Evolutionary conservation across 2,329 filamentous ascomycete genomes (phyloP).

Genomic region (Aureobasidium sp.): DNA sequence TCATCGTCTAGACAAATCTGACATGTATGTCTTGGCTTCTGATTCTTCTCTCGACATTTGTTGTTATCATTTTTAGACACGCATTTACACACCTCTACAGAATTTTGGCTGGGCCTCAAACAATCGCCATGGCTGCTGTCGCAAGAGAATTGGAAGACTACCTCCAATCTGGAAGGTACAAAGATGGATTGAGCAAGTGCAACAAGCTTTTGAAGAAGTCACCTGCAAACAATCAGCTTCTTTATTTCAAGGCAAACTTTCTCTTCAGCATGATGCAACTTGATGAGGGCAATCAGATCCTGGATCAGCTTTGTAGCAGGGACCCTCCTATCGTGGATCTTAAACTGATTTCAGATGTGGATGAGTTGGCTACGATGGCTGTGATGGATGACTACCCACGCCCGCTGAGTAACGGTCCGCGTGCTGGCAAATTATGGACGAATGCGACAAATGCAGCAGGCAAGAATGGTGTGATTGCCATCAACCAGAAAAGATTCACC

Average conservation of each 20-base stretch:
- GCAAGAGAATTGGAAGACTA: conserved; percentile 6
- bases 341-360: conserved; percentile 15
- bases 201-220: conserved; percentile 23
- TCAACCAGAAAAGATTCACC: conserved; percentile 21
- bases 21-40: conserved; percentile 8
- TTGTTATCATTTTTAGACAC: not conserved
- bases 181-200: conserved; percentile 25
- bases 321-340: conserved; percentile 17
- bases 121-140: not conserved
- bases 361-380: conserved; percentile 19
- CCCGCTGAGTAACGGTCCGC: conserved; percentile 20
- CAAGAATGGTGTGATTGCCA: conserved; percentile 12
- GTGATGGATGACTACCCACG: conserved; percentile 20
- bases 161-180: conserved; percentile 17
- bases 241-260: conserved; percentile 25
- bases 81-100: not conserved
- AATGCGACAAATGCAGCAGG: conserved; percentile 20
- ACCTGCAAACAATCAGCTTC: conserved; percentile 21
- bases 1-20: not conserved
- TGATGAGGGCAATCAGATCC: conserved; percentile 14
- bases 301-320: conserved; percentile 16
- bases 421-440: conserved; percentile 25
- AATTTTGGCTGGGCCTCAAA: not conserved
- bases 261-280: conserved; percentile 16
- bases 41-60: not conserved